Conservation (phyloP, 2,329 filamentous ascomycete genomes). For the Nigrospora osmanthi region DNA sequence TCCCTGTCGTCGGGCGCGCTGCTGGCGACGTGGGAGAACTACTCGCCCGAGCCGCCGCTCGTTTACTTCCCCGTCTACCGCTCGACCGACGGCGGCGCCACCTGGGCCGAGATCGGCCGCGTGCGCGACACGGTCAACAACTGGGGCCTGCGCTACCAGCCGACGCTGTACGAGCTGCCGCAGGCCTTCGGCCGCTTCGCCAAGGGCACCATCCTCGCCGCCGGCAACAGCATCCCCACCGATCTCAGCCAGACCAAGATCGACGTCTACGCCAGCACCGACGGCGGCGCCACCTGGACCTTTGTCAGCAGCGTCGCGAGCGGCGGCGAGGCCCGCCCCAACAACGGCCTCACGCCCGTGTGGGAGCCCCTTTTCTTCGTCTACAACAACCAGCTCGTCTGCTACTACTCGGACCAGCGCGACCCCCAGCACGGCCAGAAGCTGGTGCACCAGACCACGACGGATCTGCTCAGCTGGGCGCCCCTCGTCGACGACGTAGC, state of each 20-base stretch:
- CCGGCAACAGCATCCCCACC: slow-evolving; percentile 51
- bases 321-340: slow-evolving; percentile 51
- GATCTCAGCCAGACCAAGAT: slow-evolving; percentile 58
- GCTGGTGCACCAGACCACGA: slow-evolving; percentile 55
- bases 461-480: slow-evolving; percentile 53
- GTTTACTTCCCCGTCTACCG: slow-evolving; percentile 47
- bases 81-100: slow-evolving; percentile 44
- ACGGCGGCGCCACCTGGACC: slow-evolving; percentile 55
- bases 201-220: slow-evolving; percentile 54
- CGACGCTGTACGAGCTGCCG: slow-evolving; percentile 57
- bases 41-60: slow-evolving; percentile 46
- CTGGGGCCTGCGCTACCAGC: slow-evolving; percentile 62
- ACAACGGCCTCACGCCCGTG: slow-evolving; percentile 59
- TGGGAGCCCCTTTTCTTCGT: slow-evolving; percentile 65
- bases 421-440: slow-evolving; percentile 60
- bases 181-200: slow-evolving; percentile 47
- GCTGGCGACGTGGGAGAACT: slow-evolving; percentile 48
- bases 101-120: slow-evolving; percentile 57
- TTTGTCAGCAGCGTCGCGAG: slow-evolving; percentile 59
- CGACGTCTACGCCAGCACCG: slow-evolving; percentile 58
- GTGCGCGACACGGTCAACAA: slow-evolving; percentile 57
- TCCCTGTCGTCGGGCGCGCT: slow-evolving; percentile 36
- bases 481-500: slow-evolving; percentile 53
- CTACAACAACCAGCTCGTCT: slow-evolving; percentile 50
- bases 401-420: slow-evolving; percentile 67